Evolutionary conservation across 2,329 filamentous ascomycete species (phyloP), one percentile per base, ranked within the genome.

Genomic region (Aaosphaeria arxii): DNA sequence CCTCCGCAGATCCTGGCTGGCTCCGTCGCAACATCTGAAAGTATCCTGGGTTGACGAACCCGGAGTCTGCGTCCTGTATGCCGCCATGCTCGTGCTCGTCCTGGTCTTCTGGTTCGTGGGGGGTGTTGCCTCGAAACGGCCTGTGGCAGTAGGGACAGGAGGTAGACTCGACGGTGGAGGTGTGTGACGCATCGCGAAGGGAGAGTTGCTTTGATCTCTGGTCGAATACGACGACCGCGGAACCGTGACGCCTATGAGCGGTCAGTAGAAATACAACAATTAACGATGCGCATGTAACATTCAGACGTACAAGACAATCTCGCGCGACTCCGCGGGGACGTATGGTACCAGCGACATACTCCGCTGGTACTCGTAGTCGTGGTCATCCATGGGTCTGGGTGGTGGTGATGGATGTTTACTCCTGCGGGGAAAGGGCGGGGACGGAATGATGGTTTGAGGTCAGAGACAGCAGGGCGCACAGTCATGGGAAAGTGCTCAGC

Each of bases 81-180:
- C 55, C 54, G 56, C 67, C 46, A 52, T 70, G 61, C 36, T 67
- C 66, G 43, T 66, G 61, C n/a, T 59, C 61, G 11, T 63, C 59
- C 38, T 50, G 55, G 17, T 67, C 64, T 43, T 71, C 63, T 24
- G 63, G 55, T 2, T 61, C 61, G 38, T 63, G 61, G 5, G 59
- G 58, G 17, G 60, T 50, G 4, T 38, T 78, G 68, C 70, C 85
- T 30, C 72, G 76, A 57, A 83, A 80, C 13, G 89, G 84, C 45
- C 88, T 87, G 66, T 91, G 89, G 68, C 92, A 96, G 62, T 90
- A 89, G n/a, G 95, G 94, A 64, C 95, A 99, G 11, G 91, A 84
- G 49, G 83, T 67, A 30, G 78, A 68, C 45, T 84, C 82, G 49
- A 91, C 62, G 30, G 73, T 74, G 51, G 78, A 71, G 45, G 69